A percentile compares a stretch with the other conserved stretches of the same genome.
Conservation (phyloP, 2,329 filamentous ascomycete genomes). For the Atkinsonella hypoxylon region DNA sequence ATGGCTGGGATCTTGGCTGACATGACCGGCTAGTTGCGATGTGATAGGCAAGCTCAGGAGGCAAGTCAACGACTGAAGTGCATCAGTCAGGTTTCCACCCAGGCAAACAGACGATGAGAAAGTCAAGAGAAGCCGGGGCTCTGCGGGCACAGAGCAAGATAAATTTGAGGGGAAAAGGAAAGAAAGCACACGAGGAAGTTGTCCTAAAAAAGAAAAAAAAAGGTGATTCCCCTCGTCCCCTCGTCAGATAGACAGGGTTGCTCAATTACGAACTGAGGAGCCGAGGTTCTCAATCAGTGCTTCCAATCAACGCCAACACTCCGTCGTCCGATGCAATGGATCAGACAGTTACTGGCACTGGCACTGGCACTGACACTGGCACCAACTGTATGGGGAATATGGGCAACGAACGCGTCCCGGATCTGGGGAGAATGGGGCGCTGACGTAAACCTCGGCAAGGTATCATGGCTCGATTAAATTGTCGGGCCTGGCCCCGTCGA, state of each 20-base stretch:
- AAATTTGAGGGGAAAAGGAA: not conserved
- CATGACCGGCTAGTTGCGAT: constrained; percentile 13
- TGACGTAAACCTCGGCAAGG: not conserved
- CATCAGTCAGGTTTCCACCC: not conserved
- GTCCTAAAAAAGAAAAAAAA: not conserved
- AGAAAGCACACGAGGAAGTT: not conserved
- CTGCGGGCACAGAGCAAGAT: not conserved
- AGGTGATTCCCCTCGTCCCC: not conserved
- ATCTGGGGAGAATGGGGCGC: not conserved
- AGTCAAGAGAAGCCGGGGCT: not conserved
- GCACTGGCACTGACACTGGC: no score
- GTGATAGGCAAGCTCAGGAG: not conserved
- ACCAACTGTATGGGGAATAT: not conserved
- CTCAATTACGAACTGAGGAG: constrained; percentile 1
- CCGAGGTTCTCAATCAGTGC: constrained; percentile 5
- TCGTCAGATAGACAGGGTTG: not conserved
- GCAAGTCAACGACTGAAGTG: not conserved
- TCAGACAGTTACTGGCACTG: not conserved
- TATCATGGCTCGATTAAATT: no score
- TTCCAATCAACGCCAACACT: not conserved
- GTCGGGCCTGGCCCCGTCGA: no score
- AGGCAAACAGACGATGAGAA: not conserved
- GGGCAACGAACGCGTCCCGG: no score
- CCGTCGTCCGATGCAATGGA: not conserved
- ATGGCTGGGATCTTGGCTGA: constrained; percentile 22